Base-by-base conservation (phyloP, 768 basidiomycete species). In the Cyclocybe aegerita region DNA sequence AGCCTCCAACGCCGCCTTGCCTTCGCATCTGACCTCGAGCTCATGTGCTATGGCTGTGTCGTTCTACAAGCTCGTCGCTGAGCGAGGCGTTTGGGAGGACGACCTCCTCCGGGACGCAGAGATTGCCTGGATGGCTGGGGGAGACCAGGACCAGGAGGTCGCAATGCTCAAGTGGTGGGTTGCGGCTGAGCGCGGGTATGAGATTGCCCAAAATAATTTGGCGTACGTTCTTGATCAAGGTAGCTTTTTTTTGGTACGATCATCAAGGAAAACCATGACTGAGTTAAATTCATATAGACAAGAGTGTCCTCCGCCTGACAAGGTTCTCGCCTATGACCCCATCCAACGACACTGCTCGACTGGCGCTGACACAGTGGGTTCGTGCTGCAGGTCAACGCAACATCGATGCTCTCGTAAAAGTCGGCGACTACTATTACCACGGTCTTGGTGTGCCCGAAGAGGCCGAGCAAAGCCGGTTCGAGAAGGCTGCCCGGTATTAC, bases 381-480 rank as follows among this genome's bases (percentile, higher is more conserved):
- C 85, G 97, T 10, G 94, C 95, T 3, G 94, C 96, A 7, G 85
- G 82, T 2, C 97, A 99, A 65, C 85, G 88, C 47, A 95, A 99
- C 60, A 79, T 97, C n/a, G 97, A 99, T 62, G 88, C 97, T 9
- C 76, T 98, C 50, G 93, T 99, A 54, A 99, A 98, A 77, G 94
- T 98, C 4, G 97, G 93, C 35, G 97, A 99, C 65, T 97, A 98
- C 65, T 96, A 95, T 69, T 98, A 92, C 61, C 85, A 91, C 55
- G 93, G 93, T 0, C 77, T 94, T 4, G 93, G 92, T 9, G 85
- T 93, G 1, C 81, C 86, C 52, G 85, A 85, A 49, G 79, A 85
- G 44, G 60, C 66, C 2, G 82, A 86, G 58, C 60, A 73, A 1
- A 61, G 75, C 14, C 80, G 90, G 12, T 83, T 85, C 65, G 94